phyloP scores from a whole-genome alignment of 73 alveolate species.

The Tetrahymena thermophila region DNA sequence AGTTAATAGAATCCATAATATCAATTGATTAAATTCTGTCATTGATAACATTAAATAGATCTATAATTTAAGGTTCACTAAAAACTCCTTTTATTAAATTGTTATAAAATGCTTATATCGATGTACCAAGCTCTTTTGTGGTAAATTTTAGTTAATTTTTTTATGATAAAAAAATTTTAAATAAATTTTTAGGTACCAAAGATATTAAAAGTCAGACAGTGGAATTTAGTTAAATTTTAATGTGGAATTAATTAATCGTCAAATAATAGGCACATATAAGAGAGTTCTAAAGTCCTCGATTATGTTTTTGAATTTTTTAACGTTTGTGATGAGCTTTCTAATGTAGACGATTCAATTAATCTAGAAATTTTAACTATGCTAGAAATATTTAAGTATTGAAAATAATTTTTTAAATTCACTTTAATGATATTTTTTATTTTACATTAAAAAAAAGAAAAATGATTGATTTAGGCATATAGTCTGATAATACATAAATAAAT shows the following conservation, averaged over 20 bases:
- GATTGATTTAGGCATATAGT: neutral
- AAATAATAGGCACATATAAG: neutral
- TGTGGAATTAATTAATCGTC: neutral
- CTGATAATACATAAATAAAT: neutral
- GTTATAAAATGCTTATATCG: neutral
- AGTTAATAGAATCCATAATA: neutral
- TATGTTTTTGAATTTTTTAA: neutral
- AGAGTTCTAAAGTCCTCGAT: neutral
- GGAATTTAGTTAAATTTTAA: neutral
- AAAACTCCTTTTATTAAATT: neutral
- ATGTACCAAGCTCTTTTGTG: neutral
- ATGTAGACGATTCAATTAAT: neutral
- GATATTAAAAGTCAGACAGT: neutral
- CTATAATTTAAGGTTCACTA: neutral
- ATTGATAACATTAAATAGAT: neutral
- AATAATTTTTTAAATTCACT: neutral
- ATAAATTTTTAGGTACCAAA: neutral
- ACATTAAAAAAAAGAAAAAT: too few relatives aligned
- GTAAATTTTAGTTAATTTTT: neutral
- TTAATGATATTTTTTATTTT: too few relatives aligned
- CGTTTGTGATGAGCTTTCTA: neutral
- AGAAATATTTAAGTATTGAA: neutral
- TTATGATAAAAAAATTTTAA: neutral
- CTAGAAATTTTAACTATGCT: neutral
- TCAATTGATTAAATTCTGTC: neutral